A percentile compares a stretch with the other conserved stretches of the same genome.
phyloP scores from a whole-genome alignment of 192 early-diverging fungal species.

The Backusella sp. region DNA sequence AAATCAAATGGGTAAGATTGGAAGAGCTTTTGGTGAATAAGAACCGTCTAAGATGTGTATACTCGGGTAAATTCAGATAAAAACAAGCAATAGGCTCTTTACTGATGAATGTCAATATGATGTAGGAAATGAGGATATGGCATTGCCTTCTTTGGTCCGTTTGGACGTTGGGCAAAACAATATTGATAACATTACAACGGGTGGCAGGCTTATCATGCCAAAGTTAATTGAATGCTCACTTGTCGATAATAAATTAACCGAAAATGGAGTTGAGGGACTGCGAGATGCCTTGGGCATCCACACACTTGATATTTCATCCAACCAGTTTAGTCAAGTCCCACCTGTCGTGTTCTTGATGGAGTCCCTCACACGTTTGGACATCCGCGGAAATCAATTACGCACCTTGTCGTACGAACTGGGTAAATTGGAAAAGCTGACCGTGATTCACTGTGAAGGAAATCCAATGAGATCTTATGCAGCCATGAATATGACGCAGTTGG shows the following conservation, averaged over 20 bases:
- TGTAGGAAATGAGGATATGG: not conserved
- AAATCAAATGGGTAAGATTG: not conserved
- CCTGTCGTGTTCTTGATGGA: conserved; percentile 35
- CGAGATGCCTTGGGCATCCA: conserved; percentile 33
- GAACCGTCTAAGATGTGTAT: not conserved
- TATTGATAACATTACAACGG: conserved; percentile 25
- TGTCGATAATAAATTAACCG: conserved; percentile 35
- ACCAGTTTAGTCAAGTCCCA: conserved; percentile 43
- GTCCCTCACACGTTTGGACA: conserved; percentile 45
- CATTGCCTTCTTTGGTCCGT: conserved; percentile 14
- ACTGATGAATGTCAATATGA: not conserved
- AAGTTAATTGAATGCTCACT: conserved; percentile 47
- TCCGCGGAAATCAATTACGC: conserved; percentile 46
- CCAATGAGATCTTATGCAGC: conserved; percentile 42
- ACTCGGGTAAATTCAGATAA: not conserved
- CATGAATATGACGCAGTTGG: conserved; percentile 38
- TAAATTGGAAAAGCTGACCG: conserved; percentile 38
- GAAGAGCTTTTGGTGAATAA: conserved; percentile 14
- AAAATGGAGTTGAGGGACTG: conserved; percentile 30
- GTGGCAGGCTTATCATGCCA: conserved; percentile 22
- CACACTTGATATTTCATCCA: conserved; percentile 44
- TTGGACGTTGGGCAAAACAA: conserved; percentile 34
- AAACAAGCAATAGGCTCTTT: too few species aligned
- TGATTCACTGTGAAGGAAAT: conserved; percentile 52
- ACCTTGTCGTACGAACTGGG: conserved; percentile 45